Conservation (phyloP, 2,329 filamentous ascomycete genomes). For the Talaromyces sp. region DNA sequence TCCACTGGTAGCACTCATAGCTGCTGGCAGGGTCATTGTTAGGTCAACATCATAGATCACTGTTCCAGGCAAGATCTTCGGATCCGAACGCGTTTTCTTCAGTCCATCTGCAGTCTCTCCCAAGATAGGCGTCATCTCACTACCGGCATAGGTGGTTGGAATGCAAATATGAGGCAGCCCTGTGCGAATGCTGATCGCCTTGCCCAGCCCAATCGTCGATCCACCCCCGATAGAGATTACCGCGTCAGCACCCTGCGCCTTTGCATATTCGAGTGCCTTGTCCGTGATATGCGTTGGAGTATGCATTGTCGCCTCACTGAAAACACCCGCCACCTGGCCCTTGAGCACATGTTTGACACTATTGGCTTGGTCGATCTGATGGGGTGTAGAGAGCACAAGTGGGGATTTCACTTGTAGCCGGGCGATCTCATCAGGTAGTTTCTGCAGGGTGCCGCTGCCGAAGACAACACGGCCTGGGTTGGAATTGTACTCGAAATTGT, state of each 20-base stretch:
- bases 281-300: slow-evolving; percentile 62
- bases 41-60: slow-evolving; percentile 69
- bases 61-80: slow-evolving; percentile 61
- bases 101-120: slow-evolving; percentile 62
- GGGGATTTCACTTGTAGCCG: slow-evolving; percentile 54
- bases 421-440: slow-evolving; percentile 47
- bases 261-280: slow-evolving; percentile 55
- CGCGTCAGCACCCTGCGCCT: slow-evolving; percentile 53
- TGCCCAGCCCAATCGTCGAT: slow-evolving; percentile 65
- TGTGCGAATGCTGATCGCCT: slow-evolving; percentile 58
- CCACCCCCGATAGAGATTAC: slow-evolving; percentile 65
- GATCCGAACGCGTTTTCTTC: slow-evolving; percentile 61
- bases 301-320: slow-evolving; percentile 64
- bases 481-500: slow-evolving; percentile 59
- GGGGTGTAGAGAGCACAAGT: slow-evolving; percentile 60
- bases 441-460: slow-evolving; percentile 57
- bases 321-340: slow-evolving; percentile 54
- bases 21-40: slow-evolving; percentile 60
- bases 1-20: slow-evolving; percentile 60
- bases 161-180: slow-evolving; percentile 61
- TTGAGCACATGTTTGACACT: slow-evolving; percentile 50
- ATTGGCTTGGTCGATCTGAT: slow-evolving; percentile 53
- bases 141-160: slow-evolving; percentile 64
- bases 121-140: slow-evolving; percentile 67
- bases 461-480: slow-evolving; percentile 60